These are phyloP conservation scores for Morella rubra DNA, from an alignment of 306 rosid species.

Conservation along the genomic window DNA sequence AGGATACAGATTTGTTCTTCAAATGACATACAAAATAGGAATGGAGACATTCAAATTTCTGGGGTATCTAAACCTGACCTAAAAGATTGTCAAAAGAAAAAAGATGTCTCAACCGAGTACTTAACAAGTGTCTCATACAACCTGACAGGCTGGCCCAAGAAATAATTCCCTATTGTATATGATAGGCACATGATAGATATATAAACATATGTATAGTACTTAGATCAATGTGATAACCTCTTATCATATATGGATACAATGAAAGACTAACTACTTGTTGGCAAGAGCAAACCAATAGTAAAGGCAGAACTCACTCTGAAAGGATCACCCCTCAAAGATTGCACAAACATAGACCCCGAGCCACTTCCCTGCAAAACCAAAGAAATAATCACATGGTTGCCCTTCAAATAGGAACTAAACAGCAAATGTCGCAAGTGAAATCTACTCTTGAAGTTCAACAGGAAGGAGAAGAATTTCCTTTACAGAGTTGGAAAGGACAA, in stretches of 20 bases:
- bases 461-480: background rate
- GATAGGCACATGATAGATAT: background rate
- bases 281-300: slow-evolving; percentile 2
- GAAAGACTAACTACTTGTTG: background rate
- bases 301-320: slow-evolving; percentile 57
- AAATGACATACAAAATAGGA: background rate
- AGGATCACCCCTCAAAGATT: slow-evolving; percentile 93
- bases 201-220: background rate
- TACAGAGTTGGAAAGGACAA: too few relatives aligned
- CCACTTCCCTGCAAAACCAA: slow-evolving; percentile 60
- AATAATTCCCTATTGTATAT: background rate
- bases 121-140: background rate
- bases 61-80: background rate
- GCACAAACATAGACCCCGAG: slow-evolving; percentile 73
- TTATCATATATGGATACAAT: background rate
- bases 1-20: background rate
- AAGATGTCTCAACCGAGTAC: background rate
- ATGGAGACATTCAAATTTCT: background rate
- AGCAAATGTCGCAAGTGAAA: slow-evolving; percentile 13
- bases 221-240: background rate
- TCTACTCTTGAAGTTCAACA: background rate
- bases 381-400: slow-evolving; percentile 3
- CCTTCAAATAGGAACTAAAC: slow-evolving; percentile 16
- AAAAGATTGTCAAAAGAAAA: background rate
- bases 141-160: background rate